Percentiles rank a stretch among this genome's conserved stretches.
Evolutionary conservation across 768 basidiomycete species (phyloP).

Genomic region (Postia placenta): DNA sequence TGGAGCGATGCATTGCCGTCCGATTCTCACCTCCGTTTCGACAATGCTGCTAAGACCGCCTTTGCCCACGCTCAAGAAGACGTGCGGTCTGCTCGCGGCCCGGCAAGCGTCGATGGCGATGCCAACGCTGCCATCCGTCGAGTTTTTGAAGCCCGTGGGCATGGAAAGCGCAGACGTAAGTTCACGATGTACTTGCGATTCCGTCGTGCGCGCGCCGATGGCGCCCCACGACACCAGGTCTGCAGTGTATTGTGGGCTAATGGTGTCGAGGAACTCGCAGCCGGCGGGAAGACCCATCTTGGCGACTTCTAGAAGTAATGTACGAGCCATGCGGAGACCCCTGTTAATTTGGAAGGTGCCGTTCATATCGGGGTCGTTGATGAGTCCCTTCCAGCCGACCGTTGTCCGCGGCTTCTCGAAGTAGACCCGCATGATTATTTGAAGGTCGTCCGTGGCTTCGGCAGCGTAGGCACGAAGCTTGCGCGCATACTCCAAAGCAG

Average conservation of each 20-base stretch:
- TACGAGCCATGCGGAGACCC: slow-evolving; percentile 84
- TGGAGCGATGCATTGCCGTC: background rate
- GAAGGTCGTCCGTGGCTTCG: slow-evolving; percentile 72
- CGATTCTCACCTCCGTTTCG: slow-evolving; percentile 69
- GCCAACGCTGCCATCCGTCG: slow-evolving; percentile 87
- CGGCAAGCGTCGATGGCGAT: slow-evolving; percentile 96
- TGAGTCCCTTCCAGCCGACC: slow-evolving; percentile 98
- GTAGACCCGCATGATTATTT: slow-evolving; percentile 97
- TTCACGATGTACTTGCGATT: slow-evolving; percentile 91
- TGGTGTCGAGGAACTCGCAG: slow-evolving; percentile 91
- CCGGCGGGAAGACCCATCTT: slow-evolving; percentile 89
- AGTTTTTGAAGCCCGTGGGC: slow-evolving; percentile 98
- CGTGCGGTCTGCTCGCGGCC: slow-evolving; percentile 84
- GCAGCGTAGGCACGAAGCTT: slow-evolving; percentile 78
- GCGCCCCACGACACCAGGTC: slow-evolving; percentile 95
- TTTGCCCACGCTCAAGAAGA: slow-evolving; percentile 96
- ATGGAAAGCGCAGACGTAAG: slow-evolving; percentile 83
- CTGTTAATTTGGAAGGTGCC: slow-evolving; percentile 94
- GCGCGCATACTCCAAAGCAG: slow-evolving; percentile 83
- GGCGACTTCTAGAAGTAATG: slow-evolving; percentile 81
- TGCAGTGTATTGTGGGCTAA: slow-evolving; percentile 83
- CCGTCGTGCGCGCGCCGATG: slow-evolving; percentile 90
- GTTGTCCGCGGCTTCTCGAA: slow-evolving; percentile 97
- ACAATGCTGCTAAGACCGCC: slow-evolving; percentile 93
- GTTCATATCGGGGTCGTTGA: slow-evolving; percentile 96